Evolutionary conservation across 768 basidiomycete species (phyloP).

Genomic region (Lentinula raphanica): DNA sequence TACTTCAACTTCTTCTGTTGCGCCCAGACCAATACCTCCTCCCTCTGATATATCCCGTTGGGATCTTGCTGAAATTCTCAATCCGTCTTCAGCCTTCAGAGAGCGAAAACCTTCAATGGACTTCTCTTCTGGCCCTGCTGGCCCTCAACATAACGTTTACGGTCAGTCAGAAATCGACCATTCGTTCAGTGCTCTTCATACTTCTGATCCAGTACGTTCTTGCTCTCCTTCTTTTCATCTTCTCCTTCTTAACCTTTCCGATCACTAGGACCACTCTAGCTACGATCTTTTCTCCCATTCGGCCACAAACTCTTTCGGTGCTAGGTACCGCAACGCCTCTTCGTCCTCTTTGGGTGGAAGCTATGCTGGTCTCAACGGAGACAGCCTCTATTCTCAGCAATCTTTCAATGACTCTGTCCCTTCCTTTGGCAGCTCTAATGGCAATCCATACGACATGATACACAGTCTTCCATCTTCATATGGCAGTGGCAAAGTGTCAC

Average conservation of each 20-base stretch:
- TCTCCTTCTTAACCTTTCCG: neutral
- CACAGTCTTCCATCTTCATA: constrained; percentile 58
- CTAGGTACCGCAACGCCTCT: constrained; percentile 65
- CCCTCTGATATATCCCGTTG: constrained; percentile 31
- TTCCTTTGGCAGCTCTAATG: constrained; percentile 47
- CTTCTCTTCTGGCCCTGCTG: constrained; percentile 32
- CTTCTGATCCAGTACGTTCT: constrained; percentile 35
- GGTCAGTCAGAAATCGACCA: constrained; percentile 53
- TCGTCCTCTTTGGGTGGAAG: constrained; percentile 66
- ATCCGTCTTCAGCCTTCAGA: constrained; percentile 22
- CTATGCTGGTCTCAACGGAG: constrained; percentile 46
- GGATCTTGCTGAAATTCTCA: constrained; percentile 43
- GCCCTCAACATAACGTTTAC: constrained; percentile 44
- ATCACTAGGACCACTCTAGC: constrained; percentile 42
- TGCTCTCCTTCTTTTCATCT: constrained; percentile 16
- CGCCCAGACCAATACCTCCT: constrained; percentile 31
- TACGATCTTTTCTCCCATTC: constrained; percentile 63
- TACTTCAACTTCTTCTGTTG: constrained; percentile 23
- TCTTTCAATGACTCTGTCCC: constrained; percentile 58
- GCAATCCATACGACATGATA: constrained; percentile 62
- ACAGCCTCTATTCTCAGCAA: constrained; percentile 53
- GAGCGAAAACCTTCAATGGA: constrained; percentile 49
- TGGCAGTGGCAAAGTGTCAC: constrained; percentile 72
- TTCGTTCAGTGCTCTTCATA: constrained; percentile 37
- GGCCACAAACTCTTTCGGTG: constrained; percentile 18